phyloP scores from a whole-genome alignment of 2,329 filamentous ascomycete genomes.

The Teratosphaeria epicoccoides region DNA sequence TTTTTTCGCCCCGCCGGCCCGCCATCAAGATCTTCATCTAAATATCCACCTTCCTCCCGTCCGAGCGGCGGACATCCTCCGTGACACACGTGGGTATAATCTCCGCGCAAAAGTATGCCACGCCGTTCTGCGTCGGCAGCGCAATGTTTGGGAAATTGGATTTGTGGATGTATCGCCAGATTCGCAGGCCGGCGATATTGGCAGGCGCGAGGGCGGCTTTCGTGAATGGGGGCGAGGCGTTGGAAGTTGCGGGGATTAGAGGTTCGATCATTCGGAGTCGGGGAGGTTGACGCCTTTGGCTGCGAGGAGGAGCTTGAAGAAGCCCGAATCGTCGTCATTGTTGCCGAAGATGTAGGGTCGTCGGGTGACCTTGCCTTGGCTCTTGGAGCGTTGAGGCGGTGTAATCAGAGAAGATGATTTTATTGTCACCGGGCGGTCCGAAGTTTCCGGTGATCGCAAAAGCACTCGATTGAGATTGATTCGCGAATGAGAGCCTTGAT shows the following conservation, averaged over 20 bases:
- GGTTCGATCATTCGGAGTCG: background rate
- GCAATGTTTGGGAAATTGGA: background rate
- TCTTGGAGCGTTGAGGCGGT: background rate
- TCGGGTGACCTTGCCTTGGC: too few relatives aligned
- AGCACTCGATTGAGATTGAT: background rate
- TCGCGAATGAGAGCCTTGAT: background rate
- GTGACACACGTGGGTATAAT: background rate
- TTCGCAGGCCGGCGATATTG: background rate
- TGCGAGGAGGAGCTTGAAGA: constrained; percentile 35
- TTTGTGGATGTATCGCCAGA: constrained; percentile 2
- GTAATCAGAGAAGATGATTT: constrained; percentile 14
- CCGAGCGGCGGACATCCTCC: too few relatives aligned
- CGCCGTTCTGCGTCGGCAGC: background rate
- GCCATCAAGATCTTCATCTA: too few relatives aligned
- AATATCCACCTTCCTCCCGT: too few relatives aligned
- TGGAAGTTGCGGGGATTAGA: constrained; percentile 7
- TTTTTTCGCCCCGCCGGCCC: too few relatives aligned
- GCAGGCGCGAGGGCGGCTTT: background rate
- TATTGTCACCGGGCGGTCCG: constrained; percentile 13
- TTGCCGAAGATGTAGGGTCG: constrained; percentile 23
- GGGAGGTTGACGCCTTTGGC: background rate
- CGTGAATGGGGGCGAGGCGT: constrained; percentile 2
- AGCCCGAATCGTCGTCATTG: constrained; percentile 37
- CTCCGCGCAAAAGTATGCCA: background rate
- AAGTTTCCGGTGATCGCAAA: constrained; percentile 6